Evolutionary conservation across 177 flowering plant genomes (phyloP), one percentile per base, ranked within the genome.

Genomic region (Vitis hybrid): DNA sequence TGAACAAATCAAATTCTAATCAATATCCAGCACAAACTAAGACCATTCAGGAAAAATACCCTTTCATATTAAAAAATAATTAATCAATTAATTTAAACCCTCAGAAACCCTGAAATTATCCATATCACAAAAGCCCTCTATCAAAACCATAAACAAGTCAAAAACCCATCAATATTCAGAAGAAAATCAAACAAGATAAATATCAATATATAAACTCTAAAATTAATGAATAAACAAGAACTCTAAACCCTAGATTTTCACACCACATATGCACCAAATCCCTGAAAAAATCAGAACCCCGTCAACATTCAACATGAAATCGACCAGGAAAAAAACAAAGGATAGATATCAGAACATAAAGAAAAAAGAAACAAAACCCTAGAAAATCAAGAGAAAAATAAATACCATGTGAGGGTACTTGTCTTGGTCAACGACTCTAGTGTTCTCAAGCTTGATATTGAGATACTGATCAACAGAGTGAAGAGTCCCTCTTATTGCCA

Each of bases 391-490:
- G 11, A 50, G 41, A 48, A 61, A 56, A 63, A 2, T 18, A 61
- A 51, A 9, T 80, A 86, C 98, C 98, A 93, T 93, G 85, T 90
- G 80, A 66, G 98, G 98, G 73, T 85, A 91, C 85, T 91, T 91
- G 87, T 93, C 97, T 73, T 93, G 95, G 76, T 93, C 98, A 54
- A 91, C 98, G 61, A 91, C 96, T 77, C 94, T 81, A 55, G 98
- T 91, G 79, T 93, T 90, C 80, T 93, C 96, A 11, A 91, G 91
- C 79, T 79, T 78, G 76, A 93, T 93, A 68, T 93, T 93, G 68
- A 91, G 91, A 74, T 91, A 93, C 73, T 93, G 96, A 80, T 93
- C 98, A 11, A 93, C 97, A 2, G 98, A 93, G 75, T 90, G 98
- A 12, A 91, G 80, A 20, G 91, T 90, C 6, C 98, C 98, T 65